Evolutionary conservation across 257 asterid species (phyloP), one percentile per base, ranked within the genome.

Genomic region (Nicotiana otophora): DNA sequence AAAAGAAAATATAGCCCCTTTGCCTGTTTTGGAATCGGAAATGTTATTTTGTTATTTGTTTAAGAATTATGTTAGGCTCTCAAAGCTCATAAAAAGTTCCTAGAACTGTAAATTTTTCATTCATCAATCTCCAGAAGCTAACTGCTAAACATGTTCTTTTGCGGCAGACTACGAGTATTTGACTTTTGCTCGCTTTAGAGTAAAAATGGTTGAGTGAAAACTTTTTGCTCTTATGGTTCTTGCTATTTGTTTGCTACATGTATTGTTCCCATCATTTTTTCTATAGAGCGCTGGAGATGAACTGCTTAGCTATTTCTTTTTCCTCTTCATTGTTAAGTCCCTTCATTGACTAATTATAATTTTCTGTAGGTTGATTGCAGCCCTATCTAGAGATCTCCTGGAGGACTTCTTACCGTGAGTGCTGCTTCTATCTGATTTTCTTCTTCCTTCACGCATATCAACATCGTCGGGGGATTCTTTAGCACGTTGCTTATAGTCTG

Each of bases 341-440:
- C 79, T 58, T 20, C 60, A 65, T 64, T 66, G 54, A 63, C 78
- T 55, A 77, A 12, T 80, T 81, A 54, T 77, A 10, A 61, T 86
- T 61, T 87, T 15, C 75, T 88, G 81, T 87, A 96, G 99, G 92
- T 87, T 96, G 90, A 83, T 96, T 86, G 94, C 97, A 65, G 98
- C 96, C 39, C 87, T 96, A 87, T 90, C 99, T 75, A 90, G 97
- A 88, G 99, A 96, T 88, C 92, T 94, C 33, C 84, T 96, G 87
- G 92, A 84, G 46, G 97, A 93, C 87, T 94, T 94, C 83, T 55
- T 84, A 76, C 97, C 93, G 98, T 96, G 88, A 91, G 99, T 93
- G 84, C 68, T 84, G 61, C 79, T 75, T 75, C 80, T 28, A 7
- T 51, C 10, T 75, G 63, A 4, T 75, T 75, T 51, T 75, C 63